Conservation (phyloP, 352 stramenopile genomes). For the Phytophthora brassicae region DNA sequence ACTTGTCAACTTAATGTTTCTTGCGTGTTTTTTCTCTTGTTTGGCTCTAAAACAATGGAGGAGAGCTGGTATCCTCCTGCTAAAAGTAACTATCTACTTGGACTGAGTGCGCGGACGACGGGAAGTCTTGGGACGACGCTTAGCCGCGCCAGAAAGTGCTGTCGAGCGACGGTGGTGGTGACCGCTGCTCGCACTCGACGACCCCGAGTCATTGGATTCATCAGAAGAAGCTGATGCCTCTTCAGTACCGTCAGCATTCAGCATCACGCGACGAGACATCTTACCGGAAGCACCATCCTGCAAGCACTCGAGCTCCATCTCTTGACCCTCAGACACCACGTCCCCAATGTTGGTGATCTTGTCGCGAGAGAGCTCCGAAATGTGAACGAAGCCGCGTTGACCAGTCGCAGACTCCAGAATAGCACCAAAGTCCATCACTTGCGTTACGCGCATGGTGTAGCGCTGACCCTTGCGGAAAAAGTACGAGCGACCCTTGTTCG, state of each 20-base stretch:
- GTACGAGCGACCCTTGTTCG: conserved; percentile 20
- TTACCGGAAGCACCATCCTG: conserved; percentile 77
- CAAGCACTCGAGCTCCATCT: conserved; percentile 81
- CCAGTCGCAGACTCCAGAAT: conserved; percentile 83
- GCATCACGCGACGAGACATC: conserved; percentile 74
- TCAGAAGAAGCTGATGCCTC: conserved; percentile 10
- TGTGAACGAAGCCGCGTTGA: conserved; percentile 93
- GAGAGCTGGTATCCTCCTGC: conserved; percentile 4
- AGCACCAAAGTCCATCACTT: conserved; percentile 95
- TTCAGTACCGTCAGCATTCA: conserved; percentile 22
- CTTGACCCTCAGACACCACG: conserved; percentile 63
- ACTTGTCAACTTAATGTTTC: conserved; percentile 15
- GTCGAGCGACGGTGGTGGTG: conserved; percentile 42
- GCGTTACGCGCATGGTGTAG: conserved; percentile 92
- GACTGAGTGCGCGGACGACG: conserved; percentile 33
- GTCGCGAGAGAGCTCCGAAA: conserved; percentile 88
- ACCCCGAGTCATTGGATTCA: conserved; percentile 10
- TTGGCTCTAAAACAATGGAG: conserved; percentile 24
- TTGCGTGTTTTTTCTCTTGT: conserved; percentile 7
- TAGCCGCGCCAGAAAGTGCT: conserved; percentile 24
- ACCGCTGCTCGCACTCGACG: background rate
- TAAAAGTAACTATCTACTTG: conserved; percentile 28
- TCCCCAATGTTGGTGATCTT: conserved; percentile 72
- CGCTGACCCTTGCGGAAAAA: conserved; percentile 89
- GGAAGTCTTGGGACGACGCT: conserved; percentile 34